Conservation (phyloP, 2,329 filamentous ascomycete genomes). For the Lasiodiplodia sp. region DNA sequence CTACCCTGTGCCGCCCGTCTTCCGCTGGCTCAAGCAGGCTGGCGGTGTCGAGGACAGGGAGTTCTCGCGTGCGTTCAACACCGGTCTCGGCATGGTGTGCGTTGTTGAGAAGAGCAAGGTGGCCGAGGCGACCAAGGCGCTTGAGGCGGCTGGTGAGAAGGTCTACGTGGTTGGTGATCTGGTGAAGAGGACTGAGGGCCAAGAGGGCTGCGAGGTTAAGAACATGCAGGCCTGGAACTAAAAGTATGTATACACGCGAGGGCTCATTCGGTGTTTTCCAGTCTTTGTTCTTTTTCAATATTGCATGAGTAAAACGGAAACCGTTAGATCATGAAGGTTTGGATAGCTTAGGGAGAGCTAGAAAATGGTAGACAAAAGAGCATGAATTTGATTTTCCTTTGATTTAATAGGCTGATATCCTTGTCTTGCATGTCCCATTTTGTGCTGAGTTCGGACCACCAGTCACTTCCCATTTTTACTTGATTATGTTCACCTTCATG, state of each 20-base stretch:
- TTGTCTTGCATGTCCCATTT: neutral
- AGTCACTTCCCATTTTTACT: neutral
- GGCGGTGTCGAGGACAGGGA: conserved; percentile 77
- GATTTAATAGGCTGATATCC: neutral
- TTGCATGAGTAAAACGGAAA: neutral
- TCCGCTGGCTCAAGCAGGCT: conserved; percentile 81
- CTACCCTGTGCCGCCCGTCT: conserved; percentile 81
- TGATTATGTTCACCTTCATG: neutral
- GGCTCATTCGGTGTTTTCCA: neutral
- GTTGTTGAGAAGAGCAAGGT: conserved; percentile 74
- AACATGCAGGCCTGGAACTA: conserved; percentile 62
- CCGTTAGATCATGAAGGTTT: neutral
- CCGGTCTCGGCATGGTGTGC: conserved; percentile 91
- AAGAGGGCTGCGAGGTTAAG: conserved; percentile 67
- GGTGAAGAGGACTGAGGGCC: conserved; percentile 62
- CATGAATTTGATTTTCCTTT: neutral
- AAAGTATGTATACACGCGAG: neutral
- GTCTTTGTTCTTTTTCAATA: neutral
- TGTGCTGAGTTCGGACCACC: neutral
- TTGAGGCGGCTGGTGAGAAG: conserved; percentile 75
- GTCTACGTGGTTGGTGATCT: conserved; percentile 80
- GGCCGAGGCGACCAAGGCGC: conserved; percentile 63
- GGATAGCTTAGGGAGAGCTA: neutral
- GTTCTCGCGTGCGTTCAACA: conserved; percentile 95
- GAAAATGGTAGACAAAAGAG: neutral